Percentiles rank a stretch among this genome's conserved stretches.
Conservation (phyloP, 169 alveolate species). For the Plasmodium falciparum region DNA sequence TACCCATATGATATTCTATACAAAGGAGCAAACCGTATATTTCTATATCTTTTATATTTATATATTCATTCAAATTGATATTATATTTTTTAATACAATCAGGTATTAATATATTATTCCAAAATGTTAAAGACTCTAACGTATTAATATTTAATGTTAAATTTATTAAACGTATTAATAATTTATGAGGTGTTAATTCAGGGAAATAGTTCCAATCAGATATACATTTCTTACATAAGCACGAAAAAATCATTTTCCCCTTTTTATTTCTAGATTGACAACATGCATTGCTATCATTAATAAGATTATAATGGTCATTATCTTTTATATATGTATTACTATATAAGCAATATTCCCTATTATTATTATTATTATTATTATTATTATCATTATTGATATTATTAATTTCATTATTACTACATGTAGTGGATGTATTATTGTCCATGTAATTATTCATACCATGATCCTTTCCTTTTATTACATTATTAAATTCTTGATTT, state of each 20-base stretch:
- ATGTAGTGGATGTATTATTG: not conserved
- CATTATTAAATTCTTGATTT: too few species aligned
- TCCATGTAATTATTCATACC: not conserved
- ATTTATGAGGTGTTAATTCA: slow-evolving; percentile 61
- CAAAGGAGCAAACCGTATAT: slow-evolving; percentile 40
- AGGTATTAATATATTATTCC: slow-evolving; percentile 58
- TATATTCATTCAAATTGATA: slow-evolving; percentile 43
- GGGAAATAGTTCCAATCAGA: slow-evolving; percentile 50
- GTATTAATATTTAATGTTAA: slow-evolving; percentile 54
- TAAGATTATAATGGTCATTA: not conserved
- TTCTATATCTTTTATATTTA: slow-evolving; percentile 46
- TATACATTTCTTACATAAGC: slow-evolving; percentile 55
- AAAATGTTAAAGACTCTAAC: slow-evolving; percentile 31
- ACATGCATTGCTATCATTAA: not conserved
- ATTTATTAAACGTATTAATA: slow-evolving; percentile 53
- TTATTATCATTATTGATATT: not conserved
- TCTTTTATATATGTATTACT: not conserved
- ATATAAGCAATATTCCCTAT: not conserved
- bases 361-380: not conserved
- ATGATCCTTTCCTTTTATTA: not conserved
- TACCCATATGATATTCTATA: slow-evolving; percentile 68
- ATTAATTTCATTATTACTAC: not conserved
- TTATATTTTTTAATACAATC: slow-evolving; percentile 44
- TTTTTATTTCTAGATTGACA: not conserved
- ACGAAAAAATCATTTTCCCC: slow-evolving; percentile 3